Evolutionary conservation across 2,329 filamentous ascomycete genomes (phyloP).

Genomic region (Monosporascus ibericus): DNA sequence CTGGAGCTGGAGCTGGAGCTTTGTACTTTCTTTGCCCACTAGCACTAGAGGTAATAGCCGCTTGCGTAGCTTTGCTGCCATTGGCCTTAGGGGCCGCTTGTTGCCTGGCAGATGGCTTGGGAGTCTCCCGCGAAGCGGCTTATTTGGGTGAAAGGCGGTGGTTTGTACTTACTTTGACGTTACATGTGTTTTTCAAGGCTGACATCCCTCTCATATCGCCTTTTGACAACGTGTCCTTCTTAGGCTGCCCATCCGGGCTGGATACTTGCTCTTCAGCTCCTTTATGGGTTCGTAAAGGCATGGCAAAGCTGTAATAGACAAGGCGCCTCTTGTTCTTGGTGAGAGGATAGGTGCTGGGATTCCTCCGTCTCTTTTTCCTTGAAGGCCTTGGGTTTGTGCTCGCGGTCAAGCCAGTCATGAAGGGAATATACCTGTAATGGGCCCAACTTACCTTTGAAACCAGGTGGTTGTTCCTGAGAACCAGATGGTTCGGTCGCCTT

Average conservation of each 20-base stretch:
- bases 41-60: not conserved
- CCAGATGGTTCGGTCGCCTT: not conserved
- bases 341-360: constrained; percentile 15
- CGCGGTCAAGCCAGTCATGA: constrained; percentile 24
- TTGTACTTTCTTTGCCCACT: not conserved
- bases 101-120: not conserved
- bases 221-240: too few species aligned
- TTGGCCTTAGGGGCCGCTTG: not conserved
- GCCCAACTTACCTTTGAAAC: constrained; percentile 5
- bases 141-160: too few species aligned
- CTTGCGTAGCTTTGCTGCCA: not conserved
- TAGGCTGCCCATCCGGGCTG: too few species aligned
- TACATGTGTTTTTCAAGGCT: too few species aligned
- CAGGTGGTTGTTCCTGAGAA: not conserved
- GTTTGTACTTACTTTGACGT: too few species aligned
- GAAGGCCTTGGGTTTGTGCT: constrained; percentile 19
- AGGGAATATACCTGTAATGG: constrained; percentile 22
- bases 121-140: not conserved
- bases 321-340: too few species aligned
- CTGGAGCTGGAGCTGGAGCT: not conserved
- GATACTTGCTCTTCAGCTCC: too few species aligned
- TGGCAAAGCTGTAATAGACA: too few species aligned
- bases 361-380: constrained; percentile 34
- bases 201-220: too few species aligned
- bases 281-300: too few species aligned